Base-by-base conservation (phyloP, 106 monocot species). In the Dendrobium huoshanense region DNA sequence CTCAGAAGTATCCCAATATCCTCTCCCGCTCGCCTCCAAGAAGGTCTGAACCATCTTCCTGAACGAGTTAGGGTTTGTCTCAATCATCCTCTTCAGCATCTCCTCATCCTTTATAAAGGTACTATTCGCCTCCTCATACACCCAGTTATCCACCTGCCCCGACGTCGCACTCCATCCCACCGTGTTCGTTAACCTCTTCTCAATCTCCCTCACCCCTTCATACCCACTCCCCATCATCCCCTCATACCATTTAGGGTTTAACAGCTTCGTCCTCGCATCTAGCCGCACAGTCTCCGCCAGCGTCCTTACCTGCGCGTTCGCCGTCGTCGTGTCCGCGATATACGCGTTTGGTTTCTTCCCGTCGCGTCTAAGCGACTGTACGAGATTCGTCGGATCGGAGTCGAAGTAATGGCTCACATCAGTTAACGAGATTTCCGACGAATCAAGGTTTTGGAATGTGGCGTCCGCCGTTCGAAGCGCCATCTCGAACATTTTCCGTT, bases 351-450 rank as follows among this genome's bases (percentile, higher is more conserved):
- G 89, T 58, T 84, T 89, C 87, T 83, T 86, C 20, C 87, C 87
- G 80, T 92, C 92, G 72, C 86, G 87, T 4, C 92, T 75, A 44
- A 92, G 82, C 2, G 84, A 77, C 41, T 80, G 81, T 43, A 92
- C 92, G n/a, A 92, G 84, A 42, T 92, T 92, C 7, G 92, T 92
- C 9, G 92, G 92, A 61, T 92, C 92, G 6, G 87, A 87, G 80
- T 89, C 92, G 81, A 92, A 92, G 92, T 92, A 92, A 73, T 92
- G 92, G 82, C 92, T 92, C 9, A 92, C 92, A 54, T 92, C 92
- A 25, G 92, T 89, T 10, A 92, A 79, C 2, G 92, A 92, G 5
- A 92, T 92, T 75, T 92, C 92, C 13, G 89, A 89, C 0, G 92
- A 92, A 84, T 92, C 92, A 13, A 92, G 87, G 80, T 92, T 89